Percentiles rank a stretch among this genome's conserved stretches.
phyloP scores from a whole-genome alignment of 2,329 filamentous ascomycete species.

The Hypoxylon sp. region DNA sequence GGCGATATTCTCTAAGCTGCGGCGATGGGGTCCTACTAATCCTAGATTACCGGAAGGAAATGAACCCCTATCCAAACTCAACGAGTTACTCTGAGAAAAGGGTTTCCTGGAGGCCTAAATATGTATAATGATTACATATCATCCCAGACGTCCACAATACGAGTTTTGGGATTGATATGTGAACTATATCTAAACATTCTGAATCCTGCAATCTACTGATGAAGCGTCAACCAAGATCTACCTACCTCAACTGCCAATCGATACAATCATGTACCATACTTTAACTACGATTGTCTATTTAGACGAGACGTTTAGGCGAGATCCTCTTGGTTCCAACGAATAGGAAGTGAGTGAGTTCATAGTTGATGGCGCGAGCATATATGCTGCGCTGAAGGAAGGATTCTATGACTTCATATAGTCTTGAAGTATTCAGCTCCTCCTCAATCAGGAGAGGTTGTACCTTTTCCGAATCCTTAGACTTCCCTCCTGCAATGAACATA shows the following conservation, averaged over 20 bases:
- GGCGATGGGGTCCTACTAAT: too few relatives aligned
- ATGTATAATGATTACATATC: not conserved
- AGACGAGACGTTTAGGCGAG: not conserved
- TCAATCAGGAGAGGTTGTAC: not conserved
- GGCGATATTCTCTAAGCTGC: too few relatives aligned
- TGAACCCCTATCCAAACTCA: too few relatives aligned
- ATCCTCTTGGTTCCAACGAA: not conserved
- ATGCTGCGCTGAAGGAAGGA: not conserved
- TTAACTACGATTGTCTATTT: not conserved
- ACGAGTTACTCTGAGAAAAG: not conserved
- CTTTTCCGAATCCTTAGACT: not conserved
- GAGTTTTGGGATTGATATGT: not conserved
- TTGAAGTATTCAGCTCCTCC: not conserved
- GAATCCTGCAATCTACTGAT: not conserved
- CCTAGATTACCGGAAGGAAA: too few relatives aligned
- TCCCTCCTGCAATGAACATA: not conserved
- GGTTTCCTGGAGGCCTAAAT: not conserved
- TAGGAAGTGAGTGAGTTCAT: not conserved
- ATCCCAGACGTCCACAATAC: not conserved
- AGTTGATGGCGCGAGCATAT: not conserved
- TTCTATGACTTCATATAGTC: not conserved
- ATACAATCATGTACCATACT: not conserved
- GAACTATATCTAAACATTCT: not conserved
- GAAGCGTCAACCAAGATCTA: not conserved
- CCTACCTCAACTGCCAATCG: not conserved